These are phyloP conservation scores for Alternaria sp. DNA, from an alignment of 2,329 filamentous ascomycete species.

Conservation along the genomic window DNA sequence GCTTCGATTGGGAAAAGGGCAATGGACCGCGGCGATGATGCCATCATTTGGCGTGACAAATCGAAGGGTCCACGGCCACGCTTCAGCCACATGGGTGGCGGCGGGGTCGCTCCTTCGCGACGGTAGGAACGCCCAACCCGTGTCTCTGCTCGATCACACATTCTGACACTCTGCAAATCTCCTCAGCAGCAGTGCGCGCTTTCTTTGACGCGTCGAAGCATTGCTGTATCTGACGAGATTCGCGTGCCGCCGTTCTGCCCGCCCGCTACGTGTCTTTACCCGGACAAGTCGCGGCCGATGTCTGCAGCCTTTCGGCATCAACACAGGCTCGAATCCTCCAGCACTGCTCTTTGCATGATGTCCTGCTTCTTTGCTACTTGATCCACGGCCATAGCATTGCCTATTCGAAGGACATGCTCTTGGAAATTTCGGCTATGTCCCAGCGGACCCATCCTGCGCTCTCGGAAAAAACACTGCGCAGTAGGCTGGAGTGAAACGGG, in stretches of 20 bases:
- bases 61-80: conserved; percentile 10
- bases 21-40: conserved; percentile 24
- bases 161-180: neutral
- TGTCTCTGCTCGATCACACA: neutral
- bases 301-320: neutral
- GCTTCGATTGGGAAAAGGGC: conserved; percentile 1
- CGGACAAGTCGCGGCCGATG: neutral
- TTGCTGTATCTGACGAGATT: neutral
- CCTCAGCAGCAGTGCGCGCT: neutral
- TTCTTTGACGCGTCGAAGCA: neutral
- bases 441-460: neutral
- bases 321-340: neutral
- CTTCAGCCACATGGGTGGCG: conserved; percentile 28
- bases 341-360: neutral
- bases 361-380: neutral
- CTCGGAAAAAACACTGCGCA: neutral
- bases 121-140: neutral
- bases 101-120: conserved; percentile 13
- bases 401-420: neutral
- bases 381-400: neutral
- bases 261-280: conserved; percentile 13
- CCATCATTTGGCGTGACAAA: conserved; percentile 31
- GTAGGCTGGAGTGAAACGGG: neutral
- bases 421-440: neutral
- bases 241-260: neutral